Evolutionary conservation across 164 flowering plant species (phyloP).

Genomic region (Litsea cubeba): DNA sequence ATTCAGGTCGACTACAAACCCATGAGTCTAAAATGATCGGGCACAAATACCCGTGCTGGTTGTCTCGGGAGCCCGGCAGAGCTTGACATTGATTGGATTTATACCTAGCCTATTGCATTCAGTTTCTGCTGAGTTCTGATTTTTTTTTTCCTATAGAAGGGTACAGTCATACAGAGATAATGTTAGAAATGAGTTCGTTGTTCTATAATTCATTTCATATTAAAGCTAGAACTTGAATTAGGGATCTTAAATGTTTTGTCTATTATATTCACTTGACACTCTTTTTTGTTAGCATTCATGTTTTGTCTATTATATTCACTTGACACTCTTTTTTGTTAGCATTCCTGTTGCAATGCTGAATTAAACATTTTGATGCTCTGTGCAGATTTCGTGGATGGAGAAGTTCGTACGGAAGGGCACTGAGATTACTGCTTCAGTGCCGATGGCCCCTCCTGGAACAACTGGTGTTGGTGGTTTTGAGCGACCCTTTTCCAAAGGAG

Average conservation of each 20-base stretch:
- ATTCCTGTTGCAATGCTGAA: background rate
- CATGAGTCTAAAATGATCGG: background rate
- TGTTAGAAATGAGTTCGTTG: background rate
- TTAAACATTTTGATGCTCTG: background rate
- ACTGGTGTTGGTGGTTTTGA: slow-evolving; percentile 99
- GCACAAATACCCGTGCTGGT: background rate
- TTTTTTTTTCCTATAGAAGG: background rate
- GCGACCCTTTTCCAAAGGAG: slow-evolving; percentile 83
- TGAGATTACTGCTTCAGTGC: slow-evolving; percentile 96
- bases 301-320: background rate
- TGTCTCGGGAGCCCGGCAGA: background rate
- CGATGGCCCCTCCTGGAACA: slow-evolving; percentile 84
- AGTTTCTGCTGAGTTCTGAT: background rate
- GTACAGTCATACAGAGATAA: background rate
- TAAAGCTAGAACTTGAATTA: background rate
- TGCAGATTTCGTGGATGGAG: slow-evolving; percentile 99
- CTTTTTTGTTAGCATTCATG: background rate
- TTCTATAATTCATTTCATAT: background rate
- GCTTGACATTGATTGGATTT: background rate
- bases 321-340: background rate
- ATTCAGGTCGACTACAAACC: background rate
- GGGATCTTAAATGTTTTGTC: background rate
- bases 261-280: background rate
- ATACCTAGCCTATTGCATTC: background rate
- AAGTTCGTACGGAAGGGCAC: slow-evolving; percentile 90